Evolutionary conservation across 2,329 filamentous ascomycete genomes (phyloP), one percentile per base, ranked within the genome.

Genomic region (Trichoderma endophyticum): DNA sequence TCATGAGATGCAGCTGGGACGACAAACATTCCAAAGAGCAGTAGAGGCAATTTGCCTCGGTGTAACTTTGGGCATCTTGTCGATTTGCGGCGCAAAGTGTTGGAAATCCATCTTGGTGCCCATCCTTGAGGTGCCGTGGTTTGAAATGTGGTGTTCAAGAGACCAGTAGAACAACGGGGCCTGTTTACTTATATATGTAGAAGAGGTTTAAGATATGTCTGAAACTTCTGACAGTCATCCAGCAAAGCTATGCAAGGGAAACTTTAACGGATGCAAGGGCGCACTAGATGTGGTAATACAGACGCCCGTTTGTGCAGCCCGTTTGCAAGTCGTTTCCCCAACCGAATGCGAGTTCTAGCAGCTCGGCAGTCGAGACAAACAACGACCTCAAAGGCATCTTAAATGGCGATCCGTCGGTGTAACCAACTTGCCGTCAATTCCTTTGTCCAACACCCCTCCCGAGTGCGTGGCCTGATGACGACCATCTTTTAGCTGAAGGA

Each of bases 61-160:
- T 11, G 59, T 15, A 8, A 9, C n/a, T 3, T 63, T 57, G 21
- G 39, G 57, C 3, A 72, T 12, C 15, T 14, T 43, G 24, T 54
- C 39, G 12, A 72, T 68, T 12, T 30, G 56, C n/a, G 63, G 57
- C 3, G 64, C 32, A 21, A 63, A 68, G 24, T 68, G 48, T n/a
- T 63, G 28, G n/a, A 72, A 72, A 61, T 72, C 56, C 71, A 72
- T 72, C 48, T 34, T 34, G 51, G 3, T 15, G 7, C 12, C 3
- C 15, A 36, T 24, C 15, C 9, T 14, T 70, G 54, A 21, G 51
- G 39, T 26, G 21, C 3, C 28, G 12, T 67, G 24, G 8, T 14
- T 57, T 3, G 30, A 24, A 11, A 6, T 32, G n/a, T n/a, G 57
- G 32, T 60, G 34, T 34, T 12, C 48, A 24, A 7, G n/a, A 54